These are phyloP conservation scores for Blastocladiella emersonii DNA, from an alignment of 371 early-diverging fungal species.

Conservation along the genomic window DNA sequence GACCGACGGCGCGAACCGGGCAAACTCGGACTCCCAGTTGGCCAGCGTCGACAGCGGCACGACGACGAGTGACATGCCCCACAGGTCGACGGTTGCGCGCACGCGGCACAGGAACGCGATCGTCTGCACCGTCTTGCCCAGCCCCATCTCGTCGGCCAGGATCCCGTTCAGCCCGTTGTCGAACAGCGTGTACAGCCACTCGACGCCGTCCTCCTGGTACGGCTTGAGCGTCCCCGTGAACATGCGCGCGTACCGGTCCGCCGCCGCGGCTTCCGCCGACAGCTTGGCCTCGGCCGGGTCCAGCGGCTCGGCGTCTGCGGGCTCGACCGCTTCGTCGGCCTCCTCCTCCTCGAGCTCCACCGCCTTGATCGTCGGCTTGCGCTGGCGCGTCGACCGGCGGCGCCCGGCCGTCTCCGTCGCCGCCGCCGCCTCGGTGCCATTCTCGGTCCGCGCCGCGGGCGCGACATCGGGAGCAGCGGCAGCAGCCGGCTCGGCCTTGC, in stretches of 20 bases:
- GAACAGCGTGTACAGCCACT: conserved; percentile 95
- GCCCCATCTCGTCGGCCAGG: conserved; percentile 38
- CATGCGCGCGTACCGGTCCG: not conserved
- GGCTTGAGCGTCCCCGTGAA: conserved; percentile 57
- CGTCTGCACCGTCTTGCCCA: conserved; percentile 80
- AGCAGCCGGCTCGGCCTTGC: not conserved
- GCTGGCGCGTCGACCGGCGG: not conserved
- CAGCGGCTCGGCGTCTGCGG: not conserved
- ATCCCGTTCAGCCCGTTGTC: conserved; percentile 92
- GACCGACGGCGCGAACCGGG: conserved; percentile 71
- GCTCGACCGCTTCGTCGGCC: not conserved
- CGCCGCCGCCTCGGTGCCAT: not conserved
- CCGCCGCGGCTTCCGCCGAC: not conserved
- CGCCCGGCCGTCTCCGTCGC: not conserved
- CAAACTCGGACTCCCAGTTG: conserved; percentile 96
- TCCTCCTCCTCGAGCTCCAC: not conserved
- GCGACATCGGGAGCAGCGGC: not conserved
- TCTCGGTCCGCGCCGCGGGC: not conserved
- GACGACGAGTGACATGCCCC: conserved; percentile 90
- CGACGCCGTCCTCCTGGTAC: conserved; percentile 93
- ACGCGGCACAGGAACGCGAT: conserved; percentile 22
- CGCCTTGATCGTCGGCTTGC: not conserved
- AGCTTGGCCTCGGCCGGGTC: not conserved
- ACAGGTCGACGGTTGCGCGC: conserved; percentile 5
- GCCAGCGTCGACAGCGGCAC: conserved; percentile 90